Percentiles rank a stretch among this genome's conserved stretches.
Conservation (phyloP, 2,329 filamentous ascomycete genomes). For the Colletotrichum liriopes region DNA sequence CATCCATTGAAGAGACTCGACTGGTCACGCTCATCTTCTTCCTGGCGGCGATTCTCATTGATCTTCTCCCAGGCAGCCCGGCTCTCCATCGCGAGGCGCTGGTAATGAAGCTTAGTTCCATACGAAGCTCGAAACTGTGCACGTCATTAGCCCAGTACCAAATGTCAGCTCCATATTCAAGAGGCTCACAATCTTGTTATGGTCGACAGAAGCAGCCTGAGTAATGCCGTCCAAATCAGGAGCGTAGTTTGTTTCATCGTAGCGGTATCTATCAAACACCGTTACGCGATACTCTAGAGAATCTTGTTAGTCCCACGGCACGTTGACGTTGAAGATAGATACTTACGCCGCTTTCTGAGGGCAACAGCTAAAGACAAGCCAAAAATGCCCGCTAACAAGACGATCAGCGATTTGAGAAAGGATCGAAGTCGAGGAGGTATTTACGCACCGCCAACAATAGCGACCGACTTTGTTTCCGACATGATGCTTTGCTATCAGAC, state of each 20-base stretch:
- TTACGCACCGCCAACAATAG: constrained; percentile 29
- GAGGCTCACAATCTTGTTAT: constrained; percentile 47
- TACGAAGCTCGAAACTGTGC: constrained; percentile 48
- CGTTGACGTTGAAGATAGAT: no score
- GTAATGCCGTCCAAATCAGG: constrained; percentile 39
- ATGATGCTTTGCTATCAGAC: constrained; percentile 7
- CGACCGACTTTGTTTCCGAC: constrained; percentile 23
- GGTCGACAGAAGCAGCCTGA: constrained; percentile 48
- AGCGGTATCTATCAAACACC: constrained; percentile 46
- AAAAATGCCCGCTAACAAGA: constrained; percentile 46
- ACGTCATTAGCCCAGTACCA: not conserved
- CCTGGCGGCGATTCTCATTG: constrained; percentile 24
- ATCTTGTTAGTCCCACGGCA: not conserved
- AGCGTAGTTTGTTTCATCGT: constrained; percentile 45
- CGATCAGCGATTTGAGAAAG: not conserved
- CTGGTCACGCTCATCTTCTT: constrained; percentile 19
- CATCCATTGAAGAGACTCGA: constrained; percentile 43
- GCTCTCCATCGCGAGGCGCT: constrained; percentile 47
- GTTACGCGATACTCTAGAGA: constrained; percentile 37
- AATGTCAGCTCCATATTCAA: no score
- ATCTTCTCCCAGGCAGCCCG: constrained; percentile 46
- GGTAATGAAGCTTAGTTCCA: constrained; percentile 47
- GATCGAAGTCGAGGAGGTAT: not conserved
- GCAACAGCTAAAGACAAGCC: constrained; percentile 47
- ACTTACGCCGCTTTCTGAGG: constrained; percentile 45